Conservation (phyloP, 768 basidiomycete species). For the Lactarius sanguifluus region DNA sequence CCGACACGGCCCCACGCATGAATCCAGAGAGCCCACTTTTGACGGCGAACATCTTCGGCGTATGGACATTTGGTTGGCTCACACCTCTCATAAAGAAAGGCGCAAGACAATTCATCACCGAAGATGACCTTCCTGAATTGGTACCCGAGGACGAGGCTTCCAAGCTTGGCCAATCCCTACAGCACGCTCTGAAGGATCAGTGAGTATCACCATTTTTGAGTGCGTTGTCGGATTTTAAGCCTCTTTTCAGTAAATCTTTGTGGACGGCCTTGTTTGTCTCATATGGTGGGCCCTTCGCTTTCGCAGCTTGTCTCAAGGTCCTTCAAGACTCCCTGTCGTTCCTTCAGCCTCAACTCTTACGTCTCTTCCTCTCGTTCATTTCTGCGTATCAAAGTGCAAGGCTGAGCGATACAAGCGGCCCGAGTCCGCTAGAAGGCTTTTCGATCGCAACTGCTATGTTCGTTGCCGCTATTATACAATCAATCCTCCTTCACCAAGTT, state of each 20-base stretch:
- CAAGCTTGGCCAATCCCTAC: slow-evolving; percentile 61
- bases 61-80: slow-evolving; percentile 87
- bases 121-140: slow-evolving; percentile 82
- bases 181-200: slow-evolving; percentile 63
- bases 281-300: slow-evolving; percentile 74
- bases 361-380: slow-evolving; percentile 78
- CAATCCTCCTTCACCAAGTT: slow-evolving; percentile 77
- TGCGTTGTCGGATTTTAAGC: not conserved
- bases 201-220: slow-evolving; percentile 36
- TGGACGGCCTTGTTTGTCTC: slow-evolving; percentile 74
- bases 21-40: slow-evolving; percentile 65
- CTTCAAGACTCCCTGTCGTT: slow-evolving; percentile 80
- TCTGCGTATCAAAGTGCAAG: slow-evolving; percentile 64
- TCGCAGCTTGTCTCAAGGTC: slow-evolving; percentile 67
- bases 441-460: slow-evolving; percentile 81
- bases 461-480: slow-evolving; percentile 71
- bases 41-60: slow-evolving; percentile 78
- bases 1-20: slow-evolving; percentile 37
- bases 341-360: slow-evolving; percentile 83
- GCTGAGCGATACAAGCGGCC: slow-evolving; percentile 36
- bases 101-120: slow-evolving; percentile 64
- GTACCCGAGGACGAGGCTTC: slow-evolving; percentile 66
- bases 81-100: slow-evolving; percentile 76
- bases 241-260: slow-evolving; percentile 54
- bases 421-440: slow-evolving; percentile 64